Evolutionary conservation across 2,329 filamentous ascomycete species (phyloP).

Genomic region (Aplosporella prunicola): DNA sequence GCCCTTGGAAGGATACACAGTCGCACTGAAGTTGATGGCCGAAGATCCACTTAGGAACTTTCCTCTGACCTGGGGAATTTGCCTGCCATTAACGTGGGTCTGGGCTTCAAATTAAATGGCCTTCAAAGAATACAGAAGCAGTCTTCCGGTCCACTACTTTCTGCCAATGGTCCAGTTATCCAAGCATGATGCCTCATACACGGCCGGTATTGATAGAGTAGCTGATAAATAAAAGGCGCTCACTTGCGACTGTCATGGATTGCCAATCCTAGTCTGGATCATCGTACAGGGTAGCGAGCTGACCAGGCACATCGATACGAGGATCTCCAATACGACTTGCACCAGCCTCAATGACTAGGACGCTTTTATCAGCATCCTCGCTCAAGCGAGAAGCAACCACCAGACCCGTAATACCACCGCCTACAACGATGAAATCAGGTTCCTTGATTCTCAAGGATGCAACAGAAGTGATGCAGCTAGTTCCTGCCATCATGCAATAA

Average conservation of each 20-base stretch:
- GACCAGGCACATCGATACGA: conserved; percentile 21
- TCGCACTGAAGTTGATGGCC: conserved; percentile 22
- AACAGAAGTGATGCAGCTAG: neutral
- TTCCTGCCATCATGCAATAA: neutral
- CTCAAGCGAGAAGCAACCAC: conserved; percentile 18
- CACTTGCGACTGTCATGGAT: conserved; percentile 24
- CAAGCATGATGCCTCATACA: too few relatives aligned
- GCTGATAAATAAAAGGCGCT: neutral
- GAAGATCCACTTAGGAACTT: conserved; percentile 16
- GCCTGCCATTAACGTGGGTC: conserved; percentile 6
- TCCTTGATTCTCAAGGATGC: neutral
- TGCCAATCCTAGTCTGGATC: conserved; percentile 26
- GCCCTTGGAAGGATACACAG: conserved; percentile 1
- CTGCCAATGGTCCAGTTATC: neutral
- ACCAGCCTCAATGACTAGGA: conserved; percentile 16
- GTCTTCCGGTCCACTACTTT: neutral
- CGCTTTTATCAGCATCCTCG: conserved; percentile 15
- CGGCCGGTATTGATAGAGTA: too few relatives aligned
- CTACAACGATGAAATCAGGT: conserved; percentile 13
- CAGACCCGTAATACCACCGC: conserved; percentile 14
- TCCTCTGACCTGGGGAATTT: conserved; percentile 4
- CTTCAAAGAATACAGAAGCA: neutral
- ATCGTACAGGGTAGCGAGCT: conserved; percentile 15
- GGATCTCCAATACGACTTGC: conserved; percentile 20
- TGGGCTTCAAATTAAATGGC: neutral